phyloP scores from a whole-genome alignment of 1,284 basidiomycete genomes.

The Pseudozyma sp. region DNA sequence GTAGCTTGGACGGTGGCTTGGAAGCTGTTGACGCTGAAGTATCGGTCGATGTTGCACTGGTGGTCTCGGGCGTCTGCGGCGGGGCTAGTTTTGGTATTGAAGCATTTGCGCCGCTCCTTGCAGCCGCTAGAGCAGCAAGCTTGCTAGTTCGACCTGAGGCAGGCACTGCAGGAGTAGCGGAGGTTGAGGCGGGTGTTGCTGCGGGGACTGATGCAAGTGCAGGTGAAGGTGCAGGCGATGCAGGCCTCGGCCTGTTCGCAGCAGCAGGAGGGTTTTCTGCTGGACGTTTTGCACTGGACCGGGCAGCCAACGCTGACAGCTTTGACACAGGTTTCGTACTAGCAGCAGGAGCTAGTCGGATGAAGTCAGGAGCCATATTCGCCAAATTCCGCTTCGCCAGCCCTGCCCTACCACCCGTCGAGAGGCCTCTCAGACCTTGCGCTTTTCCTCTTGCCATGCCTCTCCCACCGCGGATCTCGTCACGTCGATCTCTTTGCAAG shows the following conservation, averaged over 20 bases:
- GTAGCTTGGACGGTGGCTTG: conserved; percentile 73
- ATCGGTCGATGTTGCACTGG: conserved; percentile 68
- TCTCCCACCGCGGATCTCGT: conserved; percentile 33
- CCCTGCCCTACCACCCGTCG: conserved; percentile 45
- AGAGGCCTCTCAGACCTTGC: conserved; percentile 43
- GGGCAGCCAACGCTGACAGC: conserved; percentile 41
- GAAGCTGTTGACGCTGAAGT: conserved; percentile 70
- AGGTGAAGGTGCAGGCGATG: conserved; percentile 14
- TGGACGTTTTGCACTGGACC: conserved; percentile 43
- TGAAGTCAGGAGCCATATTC: conserved; percentile 37
- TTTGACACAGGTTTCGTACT: conserved; percentile 40
- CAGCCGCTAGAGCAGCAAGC: conserved; percentile 58
- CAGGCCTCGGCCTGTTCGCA: conserved; percentile 17
- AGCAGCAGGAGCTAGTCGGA: conserved; percentile 6
- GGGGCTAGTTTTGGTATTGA: conserved; percentile 18
- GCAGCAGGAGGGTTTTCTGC: conserved; percentile 25
- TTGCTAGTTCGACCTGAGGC: conserved; percentile 43
- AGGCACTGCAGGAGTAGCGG: conserved; percentile 4
- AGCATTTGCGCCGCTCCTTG: conserved; percentile 21
- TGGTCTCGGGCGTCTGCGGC: conserved; percentile 17
- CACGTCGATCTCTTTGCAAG: conserved; percentile 30
- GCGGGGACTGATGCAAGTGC: not conserved
- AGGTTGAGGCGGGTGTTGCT: conserved; percentile 1
- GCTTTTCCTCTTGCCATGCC: conserved; percentile 32
- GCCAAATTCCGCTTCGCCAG: conserved; percentile 52